Evolutionary conservation across 768 basidiomycete species (phyloP).

Genomic region (Naganishia kalamii): DNA sequence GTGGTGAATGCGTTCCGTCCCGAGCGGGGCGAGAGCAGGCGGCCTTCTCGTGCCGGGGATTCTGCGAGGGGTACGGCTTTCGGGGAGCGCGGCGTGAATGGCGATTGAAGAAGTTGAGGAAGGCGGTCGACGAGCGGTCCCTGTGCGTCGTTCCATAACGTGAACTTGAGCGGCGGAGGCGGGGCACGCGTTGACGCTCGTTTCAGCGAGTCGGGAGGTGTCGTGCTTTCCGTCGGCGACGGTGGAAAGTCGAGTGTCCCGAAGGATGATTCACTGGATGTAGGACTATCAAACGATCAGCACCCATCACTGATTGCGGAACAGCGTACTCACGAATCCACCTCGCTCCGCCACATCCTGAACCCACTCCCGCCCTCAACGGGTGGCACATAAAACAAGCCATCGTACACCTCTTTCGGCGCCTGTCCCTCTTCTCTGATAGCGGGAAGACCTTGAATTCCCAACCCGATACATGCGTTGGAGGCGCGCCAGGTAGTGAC

Average conservation of each 20-base stretch:
- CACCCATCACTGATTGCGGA: background rate
- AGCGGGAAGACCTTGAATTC: background rate
- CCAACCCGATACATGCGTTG: background rate
- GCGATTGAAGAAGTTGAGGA: background rate
- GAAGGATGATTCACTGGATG: background rate
- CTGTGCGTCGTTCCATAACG: background rate
- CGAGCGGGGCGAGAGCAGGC: background rate
- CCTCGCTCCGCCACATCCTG: background rate
- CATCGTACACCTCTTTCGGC: background rate
- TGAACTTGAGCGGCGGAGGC: background rate
- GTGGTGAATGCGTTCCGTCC: background rate
- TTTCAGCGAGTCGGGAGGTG: background rate
- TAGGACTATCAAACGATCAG: background rate
- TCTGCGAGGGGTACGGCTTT: background rate
- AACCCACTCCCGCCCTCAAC: background rate
- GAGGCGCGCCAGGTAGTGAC: background rate
- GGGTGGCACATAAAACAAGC: constrained; percentile 4
- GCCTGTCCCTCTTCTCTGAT: background rate
- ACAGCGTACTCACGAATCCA: background rate
- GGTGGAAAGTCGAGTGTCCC: background rate
- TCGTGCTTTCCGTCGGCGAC: background rate
- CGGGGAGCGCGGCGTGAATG: background rate
- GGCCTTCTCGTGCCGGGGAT: background rate
- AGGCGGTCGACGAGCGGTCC: background rate
- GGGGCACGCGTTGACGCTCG: background rate